Percentiles rank a stretch among this genome's conserved stretches.
Evolutionary conservation across 306 rosid species (phyloP).

Genomic region (Gynostemma pentaphyllum): DNA sequence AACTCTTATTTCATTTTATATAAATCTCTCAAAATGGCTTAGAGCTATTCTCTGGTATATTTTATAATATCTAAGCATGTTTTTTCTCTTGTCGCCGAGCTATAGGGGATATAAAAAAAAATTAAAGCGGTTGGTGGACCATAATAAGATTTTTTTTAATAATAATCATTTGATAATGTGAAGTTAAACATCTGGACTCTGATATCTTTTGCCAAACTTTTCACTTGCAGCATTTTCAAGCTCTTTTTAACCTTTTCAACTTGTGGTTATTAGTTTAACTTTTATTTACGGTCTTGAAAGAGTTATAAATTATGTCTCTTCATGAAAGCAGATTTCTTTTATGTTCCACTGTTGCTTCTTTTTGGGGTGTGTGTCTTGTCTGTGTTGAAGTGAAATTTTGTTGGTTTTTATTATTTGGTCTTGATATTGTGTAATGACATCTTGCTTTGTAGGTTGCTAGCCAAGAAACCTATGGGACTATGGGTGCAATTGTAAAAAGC

Average conservation of each 20-base stretch:
- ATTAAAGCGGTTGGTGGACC: background rate
- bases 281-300: background rate
- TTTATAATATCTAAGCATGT: background rate
- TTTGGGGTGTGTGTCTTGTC: background rate
- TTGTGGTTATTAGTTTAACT: background rate
- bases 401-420: background rate
- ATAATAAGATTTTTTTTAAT: background rate
- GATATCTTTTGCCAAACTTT: background rate
- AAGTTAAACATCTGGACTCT: background rate
- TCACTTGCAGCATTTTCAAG: background rate
- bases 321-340: background rate
- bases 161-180: background rate
- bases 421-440: slow-evolving; percentile 16
- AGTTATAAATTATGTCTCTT: background rate
- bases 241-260: background rate
- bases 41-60: background rate
- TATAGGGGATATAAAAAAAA: background rate
- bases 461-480: slow-evolving; percentile 92
- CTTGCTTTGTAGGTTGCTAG: slow-evolving; percentile 70
- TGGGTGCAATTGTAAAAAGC: slow-evolving; percentile 96
- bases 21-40: background rate
- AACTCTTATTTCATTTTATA: background rate
- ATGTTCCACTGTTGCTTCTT: background rate
- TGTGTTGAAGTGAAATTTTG: background rate
- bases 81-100: background rate